A percentile compares a stretch with the other conserved stretches of the same genome.
These are phyloP conservation scores for Peltaster fructicola DNA, from an alignment of 2,329 filamentous ascomycete genomes.

Conservation along the genomic window DNA sequence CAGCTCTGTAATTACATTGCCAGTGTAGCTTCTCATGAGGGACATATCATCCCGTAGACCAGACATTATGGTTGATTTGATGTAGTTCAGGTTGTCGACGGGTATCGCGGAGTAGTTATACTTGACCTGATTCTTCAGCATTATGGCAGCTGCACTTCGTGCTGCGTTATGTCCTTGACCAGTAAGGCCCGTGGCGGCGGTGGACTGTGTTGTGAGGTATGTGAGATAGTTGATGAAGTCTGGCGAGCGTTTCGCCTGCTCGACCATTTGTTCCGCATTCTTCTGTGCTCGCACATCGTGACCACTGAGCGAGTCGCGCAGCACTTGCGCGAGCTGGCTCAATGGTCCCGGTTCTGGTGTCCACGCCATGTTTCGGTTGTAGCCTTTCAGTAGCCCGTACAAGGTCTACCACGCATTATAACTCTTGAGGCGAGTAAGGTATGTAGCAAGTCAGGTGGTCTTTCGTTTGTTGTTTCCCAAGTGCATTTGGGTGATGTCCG, in stretches of 20 bases:
- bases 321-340: conserved; percentile 70
- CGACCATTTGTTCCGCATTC: conserved; percentile 82
- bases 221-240: conserved; percentile 97
- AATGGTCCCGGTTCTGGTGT: conserved; percentile 76
- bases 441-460: too few species aligned
- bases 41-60: conserved; percentile 65
- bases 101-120: conserved; percentile 58
- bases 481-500: too few species aligned
- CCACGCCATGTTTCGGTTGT: conserved; percentile 56
- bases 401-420: too few species aligned
- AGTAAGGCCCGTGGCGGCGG: conserved; percentile 37
- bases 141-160: conserved; percentile 73
- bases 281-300: conserved; percentile 66
- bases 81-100: conserved; percentile 52
- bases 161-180: conserved; percentile 52
- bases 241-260: conserved; percentile 66
- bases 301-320: conserved; percentile 81
- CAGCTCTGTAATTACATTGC: conserved; percentile 86
- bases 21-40: conserved; percentile 76
- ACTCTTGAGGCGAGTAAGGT: too few species aligned
- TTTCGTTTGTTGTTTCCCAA: too few species aligned
- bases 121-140: conserved; percentile 88
- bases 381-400: too few species aligned
- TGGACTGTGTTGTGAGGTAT: conserved; percentile 58
- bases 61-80: conserved; percentile 61